Base-by-base conservation (phyloP, 768 basidiomycete species). In the Postia placenta region DNA sequence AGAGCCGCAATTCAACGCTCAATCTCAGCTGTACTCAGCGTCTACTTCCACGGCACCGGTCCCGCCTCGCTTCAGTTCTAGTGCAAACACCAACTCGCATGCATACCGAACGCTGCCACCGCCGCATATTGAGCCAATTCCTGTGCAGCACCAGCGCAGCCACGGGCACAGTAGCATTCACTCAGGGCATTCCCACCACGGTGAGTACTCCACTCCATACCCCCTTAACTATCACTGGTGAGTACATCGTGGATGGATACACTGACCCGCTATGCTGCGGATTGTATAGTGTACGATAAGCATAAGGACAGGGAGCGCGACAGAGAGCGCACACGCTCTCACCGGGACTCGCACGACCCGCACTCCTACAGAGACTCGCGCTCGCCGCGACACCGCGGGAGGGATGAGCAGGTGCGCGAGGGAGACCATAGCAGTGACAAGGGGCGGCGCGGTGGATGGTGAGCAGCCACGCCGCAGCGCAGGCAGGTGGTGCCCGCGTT, bases 361-460 rank as follows among this genome's bases (percentile, higher is more conserved):
- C 40, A 41, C 9, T 44, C 42, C 24, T 36, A 33, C 44, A 3
- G 28, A 14, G 44, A 45, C 23, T 7, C 28, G 28, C 28, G 30
- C 44, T 43, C 44, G 28, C 33, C 25, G 28, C 28, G 20, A 9
- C 11, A 44, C 42, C n/a, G 9, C 15, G 12, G 17, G 4, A 15
- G 19, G 12, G 25, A 23, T 25, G 30, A 33, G 7, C 7, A 33
- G 30, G 30, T 7, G 30, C 30, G 30, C 35, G 35, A 24, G 22
- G 23, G 17, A 17, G 7, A 39, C 12, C n/a, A 39, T 12, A 24
- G 37, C 17, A n/a, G 27, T 11, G 17, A 41, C 23, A 40, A 48
- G 39, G n/a, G 38, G 47, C 26, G 47, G 45, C 45, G 19, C n/a
- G 45, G 35, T 27, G 47, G 47, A 48, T 48, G 47, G 47, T 48